Evolutionary conservation across 208 protist species (phyloP), one percentile per base, ranked within the genome.

Genomic region (Blastocrithidia nonstop): DNA sequence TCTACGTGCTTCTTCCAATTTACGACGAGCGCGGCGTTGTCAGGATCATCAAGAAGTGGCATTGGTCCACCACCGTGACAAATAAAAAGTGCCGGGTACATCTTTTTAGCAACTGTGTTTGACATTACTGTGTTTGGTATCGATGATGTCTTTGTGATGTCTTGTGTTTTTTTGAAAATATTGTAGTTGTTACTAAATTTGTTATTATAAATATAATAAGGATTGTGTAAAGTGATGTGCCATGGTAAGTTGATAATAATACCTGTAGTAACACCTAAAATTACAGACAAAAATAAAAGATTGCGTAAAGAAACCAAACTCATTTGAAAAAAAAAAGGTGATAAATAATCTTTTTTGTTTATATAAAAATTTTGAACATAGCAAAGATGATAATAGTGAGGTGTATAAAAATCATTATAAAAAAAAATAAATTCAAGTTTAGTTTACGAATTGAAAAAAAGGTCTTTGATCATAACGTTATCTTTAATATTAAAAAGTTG

Each of bases 1-100:
- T 57, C 39, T 11, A 53, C 47, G 58, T 71, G 47, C 42, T 63
- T 49, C 45, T 61, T 58, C 50, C 59, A 63, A 36, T 44, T 57
- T 13, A 37, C 21, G n/a, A 71, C 43, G 23, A 79, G 26, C 8
- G 33, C 11, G 11, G 19, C 28, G 56, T 81, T 71, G 9, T 42
- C 50, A 4, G 43, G 38, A 44, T 82, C 65, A 21, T 56, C 66
- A 3, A 86, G 50, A n/a, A 80, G 29, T 40, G 80, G 75, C 45
- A 79, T 38, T 17, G 72, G 80, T 15, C 75, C 80, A 31, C 63
- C 75, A 29, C 80, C 75, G 58, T 84, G 72, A 48, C 51, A 61
- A 6, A 85, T 49, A 52, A 62, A 89, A 6, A 85, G 43, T 0
- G 72, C 57, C 0, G 75, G 79, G 43, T 78, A 83, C 29, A 70